phyloP scores from a whole-genome alignment of 768 basidiomycete genomes.

The Pleurotus citrinopileatus region DNA sequence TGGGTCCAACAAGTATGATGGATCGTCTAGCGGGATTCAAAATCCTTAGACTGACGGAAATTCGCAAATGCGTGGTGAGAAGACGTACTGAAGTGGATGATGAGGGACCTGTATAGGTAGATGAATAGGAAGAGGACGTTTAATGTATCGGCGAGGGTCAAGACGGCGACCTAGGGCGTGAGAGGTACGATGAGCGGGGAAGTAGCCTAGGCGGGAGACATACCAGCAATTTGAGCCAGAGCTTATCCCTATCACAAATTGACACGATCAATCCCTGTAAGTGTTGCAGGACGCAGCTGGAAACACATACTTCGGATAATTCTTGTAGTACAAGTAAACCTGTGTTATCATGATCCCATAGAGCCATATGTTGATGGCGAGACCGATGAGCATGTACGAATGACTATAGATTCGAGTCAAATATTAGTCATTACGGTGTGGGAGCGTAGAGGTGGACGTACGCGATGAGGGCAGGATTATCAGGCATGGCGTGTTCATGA shows the following conservation, averaged over 20 bases:
- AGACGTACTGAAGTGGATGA: conserved; percentile 41
- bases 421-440: conserved; percentile 5
- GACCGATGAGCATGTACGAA: conserved; percentile 49
- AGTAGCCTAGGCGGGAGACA: background rate
- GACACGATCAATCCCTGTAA: no score
- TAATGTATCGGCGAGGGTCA: conserved; percentile 47
- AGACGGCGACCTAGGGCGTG: conserved; percentile 30
- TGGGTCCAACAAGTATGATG: conserved; percentile 20
- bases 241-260: conserved; percentile 32
- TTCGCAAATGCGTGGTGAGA: background rate
- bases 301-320: conserved; percentile 31
- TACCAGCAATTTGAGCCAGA: conserved; percentile 46
- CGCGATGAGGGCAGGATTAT: background rate
- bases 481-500: no score
- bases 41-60: background rate
- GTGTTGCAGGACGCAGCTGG: no score
- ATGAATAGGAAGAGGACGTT: conserved; percentile 42
- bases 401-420: conserved; percentile 34
- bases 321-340: conserved; percentile 43
- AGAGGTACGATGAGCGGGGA: background rate
- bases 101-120: conserved; percentile 46
- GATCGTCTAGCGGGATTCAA: conserved; percentile 21
- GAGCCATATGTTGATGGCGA: conserved; percentile 41
- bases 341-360: conserved; percentile 51
- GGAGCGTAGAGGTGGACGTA: background rate